Conservation (phyloP, 108 stramenopile genomes). For the Cafeteria roenbergensis region DNA sequence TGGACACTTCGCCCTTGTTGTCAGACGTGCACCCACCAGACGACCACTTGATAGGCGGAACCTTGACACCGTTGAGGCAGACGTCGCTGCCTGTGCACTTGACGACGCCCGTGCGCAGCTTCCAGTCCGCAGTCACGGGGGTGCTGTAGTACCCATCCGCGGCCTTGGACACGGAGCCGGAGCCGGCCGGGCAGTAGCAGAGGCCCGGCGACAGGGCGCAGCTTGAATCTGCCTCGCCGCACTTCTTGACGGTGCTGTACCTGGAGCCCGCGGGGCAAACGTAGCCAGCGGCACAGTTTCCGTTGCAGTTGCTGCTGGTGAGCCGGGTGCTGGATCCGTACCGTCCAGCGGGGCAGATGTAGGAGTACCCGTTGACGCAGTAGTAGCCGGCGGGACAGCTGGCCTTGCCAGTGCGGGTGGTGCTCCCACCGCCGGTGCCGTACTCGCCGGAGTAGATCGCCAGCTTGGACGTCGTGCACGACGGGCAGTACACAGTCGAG, state of each 20-base stretch:
- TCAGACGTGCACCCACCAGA: too few species aligned
- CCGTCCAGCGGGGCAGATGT: constrained; percentile 3
- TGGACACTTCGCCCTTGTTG: too few species aligned
- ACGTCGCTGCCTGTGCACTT: neutral
- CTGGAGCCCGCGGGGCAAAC: neutral
- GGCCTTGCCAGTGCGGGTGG: neutral
- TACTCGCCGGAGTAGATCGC: too few species aligned
- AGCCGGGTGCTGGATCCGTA: neutral
- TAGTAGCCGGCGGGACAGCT: neutral
- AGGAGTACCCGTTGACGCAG: neutral
- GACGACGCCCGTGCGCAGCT: neutral
- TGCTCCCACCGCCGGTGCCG: too few species aligned
- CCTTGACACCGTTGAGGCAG: neutral
- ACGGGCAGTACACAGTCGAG: too few species aligned
- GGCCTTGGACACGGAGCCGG: neutral
- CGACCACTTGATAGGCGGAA: too few species aligned
- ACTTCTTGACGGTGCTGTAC: neutral
- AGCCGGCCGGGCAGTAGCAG: constrained; percentile 4
- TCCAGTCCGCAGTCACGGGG: neutral
- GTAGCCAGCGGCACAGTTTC: neutral
- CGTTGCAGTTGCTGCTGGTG: neutral
- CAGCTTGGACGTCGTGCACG: too few species aligned
- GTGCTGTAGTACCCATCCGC: neutral
- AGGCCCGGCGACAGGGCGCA: too few species aligned
- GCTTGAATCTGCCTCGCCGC: neutral